These are phyloP conservation scores for Tremella fuciformis DNA, from an alignment of 768 basidiomycete species.

Conservation along the genomic window DNA sequence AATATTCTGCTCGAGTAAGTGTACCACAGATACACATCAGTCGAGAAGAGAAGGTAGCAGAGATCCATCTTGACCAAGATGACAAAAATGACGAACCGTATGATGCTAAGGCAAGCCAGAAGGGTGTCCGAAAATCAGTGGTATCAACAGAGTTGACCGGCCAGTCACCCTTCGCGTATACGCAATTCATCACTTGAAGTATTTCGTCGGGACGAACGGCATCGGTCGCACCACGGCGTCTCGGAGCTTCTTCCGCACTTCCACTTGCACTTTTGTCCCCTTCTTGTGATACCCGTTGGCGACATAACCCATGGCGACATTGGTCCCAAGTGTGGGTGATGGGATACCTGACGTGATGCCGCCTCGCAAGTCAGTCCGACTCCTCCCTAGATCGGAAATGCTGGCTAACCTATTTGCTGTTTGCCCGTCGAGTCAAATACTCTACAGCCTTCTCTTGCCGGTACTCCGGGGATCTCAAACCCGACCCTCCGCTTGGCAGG, in stretches of 20 bases:
- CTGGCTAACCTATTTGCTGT: conserved; percentile 62
- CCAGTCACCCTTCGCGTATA: no score
- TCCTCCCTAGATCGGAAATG: conserved; percentile 7
- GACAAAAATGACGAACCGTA: no score
- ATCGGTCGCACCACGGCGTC: conserved; percentile 72
- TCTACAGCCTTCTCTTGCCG: conserved; percentile 83
- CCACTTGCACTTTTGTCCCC: conserved; percentile 76
- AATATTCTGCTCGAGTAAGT: no score
- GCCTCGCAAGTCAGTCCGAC: conserved; percentile 54
- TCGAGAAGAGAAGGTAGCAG: no score
- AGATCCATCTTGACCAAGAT: no score
- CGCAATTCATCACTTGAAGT: conserved; percentile 63
- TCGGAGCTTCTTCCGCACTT: conserved; percentile 76
- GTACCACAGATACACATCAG: no score
- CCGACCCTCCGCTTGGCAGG: conserved; percentile 76
- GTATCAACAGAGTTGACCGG: no score
- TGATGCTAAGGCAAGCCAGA: no score
- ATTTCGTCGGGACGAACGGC: conserved; percentile 83
- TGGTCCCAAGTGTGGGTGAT: conserved; percentile 79
- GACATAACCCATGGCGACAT: conserved; percentile 96
- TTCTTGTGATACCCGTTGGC: conserved; percentile 77
- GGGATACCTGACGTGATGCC: conserved; percentile 91
- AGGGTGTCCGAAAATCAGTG: no score
- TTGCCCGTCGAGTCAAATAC: conserved; percentile 62
- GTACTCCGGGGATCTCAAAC: conserved; percentile 74